These are phyloP conservation scores for Debaryomyces nepalensis DNA, from an alignment of 1,139 yeast genomes.

Conservation along the genomic window DNA sequence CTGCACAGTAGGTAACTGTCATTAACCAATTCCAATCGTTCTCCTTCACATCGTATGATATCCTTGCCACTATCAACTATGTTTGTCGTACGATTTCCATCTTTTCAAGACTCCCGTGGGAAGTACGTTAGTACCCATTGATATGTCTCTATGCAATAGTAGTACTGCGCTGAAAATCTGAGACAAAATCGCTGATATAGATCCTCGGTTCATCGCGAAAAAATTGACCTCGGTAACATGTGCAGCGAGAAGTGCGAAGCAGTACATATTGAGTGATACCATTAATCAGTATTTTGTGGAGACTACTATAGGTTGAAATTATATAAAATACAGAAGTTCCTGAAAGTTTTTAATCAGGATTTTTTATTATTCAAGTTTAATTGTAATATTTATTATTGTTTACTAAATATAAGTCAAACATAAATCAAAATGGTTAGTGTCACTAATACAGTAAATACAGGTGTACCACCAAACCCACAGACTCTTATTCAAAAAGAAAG, in stretches of 20 bases:
- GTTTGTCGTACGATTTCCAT: too few relatives aligned
- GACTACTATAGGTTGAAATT: slow-evolving; percentile 1
- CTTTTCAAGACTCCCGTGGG: too few relatives aligned
- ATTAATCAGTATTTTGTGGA: slow-evolving; percentile 8
- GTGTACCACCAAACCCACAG: slow-evolving; percentile 42
- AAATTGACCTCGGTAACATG: slow-evolving; percentile 8
- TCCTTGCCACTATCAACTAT: too few relatives aligned
- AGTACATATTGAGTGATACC: slow-evolving; percentile 5
- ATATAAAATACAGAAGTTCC: slow-evolving; percentile 5
- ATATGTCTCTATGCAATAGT: too few relatives aligned
- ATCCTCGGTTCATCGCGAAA: slow-evolving; percentile 1
- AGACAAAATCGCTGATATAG: background rate
- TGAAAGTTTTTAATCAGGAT: background rate
- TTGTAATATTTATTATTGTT: slow-evolving; percentile 2
- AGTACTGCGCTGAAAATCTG: background rate
- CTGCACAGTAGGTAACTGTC: background rate
- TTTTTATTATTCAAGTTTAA: background rate
- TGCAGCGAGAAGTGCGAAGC: slow-evolving; percentile 1
- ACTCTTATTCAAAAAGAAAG: slow-evolving; percentile 40
- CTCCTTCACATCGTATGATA: background rate
- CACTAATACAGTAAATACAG: slow-evolving; percentile 20
- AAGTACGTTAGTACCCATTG: too few relatives aligned
- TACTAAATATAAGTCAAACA: background rate
- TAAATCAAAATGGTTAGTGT: slow-evolving; percentile 6
- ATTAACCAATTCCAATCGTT: background rate